These are phyloP conservation scores for Paxillus rubicundulus DNA, from an alignment of 768 basidiomycete species.

Conservation along the genomic window DNA sequence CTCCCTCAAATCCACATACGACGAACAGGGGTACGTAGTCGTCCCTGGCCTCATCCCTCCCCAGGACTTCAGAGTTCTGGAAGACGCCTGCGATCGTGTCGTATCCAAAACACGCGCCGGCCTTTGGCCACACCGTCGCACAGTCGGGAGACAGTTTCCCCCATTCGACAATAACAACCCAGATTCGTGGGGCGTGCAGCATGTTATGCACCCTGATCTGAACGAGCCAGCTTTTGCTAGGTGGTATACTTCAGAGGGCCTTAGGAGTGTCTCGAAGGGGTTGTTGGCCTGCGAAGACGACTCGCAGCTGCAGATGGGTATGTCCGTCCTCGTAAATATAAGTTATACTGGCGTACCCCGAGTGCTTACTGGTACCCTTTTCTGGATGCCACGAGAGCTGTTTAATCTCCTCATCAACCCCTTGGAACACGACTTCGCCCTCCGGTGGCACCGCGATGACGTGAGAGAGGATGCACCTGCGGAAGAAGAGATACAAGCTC, in stretches of 20 bases:
- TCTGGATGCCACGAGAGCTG: conserved; percentile 40
- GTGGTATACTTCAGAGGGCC: conserved; percentile 62
- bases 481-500: conserved; percentile 58
- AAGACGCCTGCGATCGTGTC: conserved; percentile 49
- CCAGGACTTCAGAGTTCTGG: conserved; percentile 38
- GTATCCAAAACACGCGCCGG: conserved; percentile 56
- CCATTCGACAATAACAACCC: conserved; percentile 57
- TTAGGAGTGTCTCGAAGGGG: conserved; percentile 42
- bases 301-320: conserved; percentile 70
- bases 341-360: too few relatives aligned
- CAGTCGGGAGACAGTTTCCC: conserved; percentile 77
- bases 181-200: conserved; percentile 81
- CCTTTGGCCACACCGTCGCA: conserved; percentile 62
- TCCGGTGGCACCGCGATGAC: conserved; percentile 82
- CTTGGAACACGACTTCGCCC: conserved; percentile 56
- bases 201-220: conserved; percentile 77
- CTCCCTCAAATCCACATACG: conserved; percentile 49
- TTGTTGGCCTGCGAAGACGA: conserved; percentile 57
- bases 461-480: conserved; percentile 53
- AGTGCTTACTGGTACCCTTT: not conserved
- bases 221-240: conserved; percentile 54
- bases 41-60: conserved; percentile 52
- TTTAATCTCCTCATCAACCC: conserved; percentile 80
- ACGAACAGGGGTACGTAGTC: conserved; percentile 64
- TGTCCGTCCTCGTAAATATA: conserved; percentile 12